These are phyloP conservation scores for Populus nigra DNA, from an alignment of 345 rosid species.

Conservation along the genomic window DNA sequence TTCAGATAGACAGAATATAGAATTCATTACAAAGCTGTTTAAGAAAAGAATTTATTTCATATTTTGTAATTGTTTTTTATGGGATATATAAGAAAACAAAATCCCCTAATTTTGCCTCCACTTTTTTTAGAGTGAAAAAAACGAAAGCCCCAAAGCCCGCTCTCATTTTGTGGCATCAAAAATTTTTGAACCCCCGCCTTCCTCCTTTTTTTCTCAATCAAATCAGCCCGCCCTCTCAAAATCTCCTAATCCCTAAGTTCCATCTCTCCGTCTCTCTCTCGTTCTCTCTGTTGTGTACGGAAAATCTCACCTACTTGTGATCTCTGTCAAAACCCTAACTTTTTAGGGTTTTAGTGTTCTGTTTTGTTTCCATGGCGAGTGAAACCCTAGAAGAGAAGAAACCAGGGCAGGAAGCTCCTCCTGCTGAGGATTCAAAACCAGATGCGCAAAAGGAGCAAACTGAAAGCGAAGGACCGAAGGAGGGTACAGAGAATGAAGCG, in stretches of 20 bases:
- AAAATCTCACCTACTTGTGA: not conserved
- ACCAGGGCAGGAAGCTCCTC: constrained; percentile 41
- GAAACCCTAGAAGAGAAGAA: constrained; percentile 68
- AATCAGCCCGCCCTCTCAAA: constrained; percentile 11
- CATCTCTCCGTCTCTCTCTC: not conserved
- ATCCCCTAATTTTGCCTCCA: not conserved
- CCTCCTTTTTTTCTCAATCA: constrained; percentile 9
- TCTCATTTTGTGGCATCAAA: constrained; percentile 23
- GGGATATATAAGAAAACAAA: no score
- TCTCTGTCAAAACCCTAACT: constrained; percentile 11
- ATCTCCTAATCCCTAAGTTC: not conserved
- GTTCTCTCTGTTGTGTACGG: not conserved
- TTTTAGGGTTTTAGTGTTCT: constrained; percentile 21
- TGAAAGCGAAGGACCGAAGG: not conserved
- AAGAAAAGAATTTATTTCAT: no score
- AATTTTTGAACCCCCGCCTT: constrained; percentile 26
- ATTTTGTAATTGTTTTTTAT: no score
- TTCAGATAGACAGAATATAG: no score
- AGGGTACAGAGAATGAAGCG: not conserved
- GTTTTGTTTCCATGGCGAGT: constrained; percentile 42
- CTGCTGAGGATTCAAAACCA: constrained; percentile 11
- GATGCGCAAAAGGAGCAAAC: constrained; percentile 18
- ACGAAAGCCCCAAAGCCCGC: constrained; percentile 12
- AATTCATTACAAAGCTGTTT: no score
- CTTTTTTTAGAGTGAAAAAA: not conserved